Conservation (phyloP, 23 red algal genomes). For the Gracilariopsis chorda region DNA sequence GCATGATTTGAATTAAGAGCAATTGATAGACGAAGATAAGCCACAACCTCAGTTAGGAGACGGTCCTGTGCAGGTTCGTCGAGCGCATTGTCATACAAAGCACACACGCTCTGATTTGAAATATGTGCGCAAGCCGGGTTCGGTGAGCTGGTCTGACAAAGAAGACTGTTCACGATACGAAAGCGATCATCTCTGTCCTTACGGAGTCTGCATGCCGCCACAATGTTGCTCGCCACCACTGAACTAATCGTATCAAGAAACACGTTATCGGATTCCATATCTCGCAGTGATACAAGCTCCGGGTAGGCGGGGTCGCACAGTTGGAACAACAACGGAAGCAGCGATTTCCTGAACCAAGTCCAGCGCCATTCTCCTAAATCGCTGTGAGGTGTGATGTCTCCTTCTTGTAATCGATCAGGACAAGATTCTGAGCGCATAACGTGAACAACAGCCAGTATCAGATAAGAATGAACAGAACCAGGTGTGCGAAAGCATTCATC, state of each 20-base stretch:
- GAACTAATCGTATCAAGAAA: background rate
- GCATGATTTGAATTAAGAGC: background rate
- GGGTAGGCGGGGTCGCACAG: background rate
- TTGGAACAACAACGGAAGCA: background rate
- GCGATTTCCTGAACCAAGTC: background rate
- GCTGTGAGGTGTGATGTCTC: background rate
- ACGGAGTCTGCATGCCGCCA: background rate
- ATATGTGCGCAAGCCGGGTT: background rate
- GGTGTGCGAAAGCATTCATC: background rate
- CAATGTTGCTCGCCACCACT: background rate
- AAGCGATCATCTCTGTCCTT: background rate
- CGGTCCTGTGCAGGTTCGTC: background rate
- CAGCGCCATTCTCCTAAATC: background rate
- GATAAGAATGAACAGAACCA: background rate
- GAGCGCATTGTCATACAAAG: background rate
- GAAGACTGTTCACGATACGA: background rate
- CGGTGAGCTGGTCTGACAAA: background rate
- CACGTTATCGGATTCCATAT: background rate
- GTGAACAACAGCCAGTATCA: slow-evolving; percentile 6
- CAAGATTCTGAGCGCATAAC: slow-evolving; percentile 6
- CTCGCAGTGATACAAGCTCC: background rate
- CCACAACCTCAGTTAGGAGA: background rate
- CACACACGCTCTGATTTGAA: background rate
- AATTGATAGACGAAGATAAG: background rate
- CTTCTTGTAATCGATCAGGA: background rate